A percentile compares a stretch with the other conserved stretches of the same genome.
phyloP scores from a whole-genome alignment of 495 filamentous ascomycete species.

The Daldinia caldariorum region DNA sequence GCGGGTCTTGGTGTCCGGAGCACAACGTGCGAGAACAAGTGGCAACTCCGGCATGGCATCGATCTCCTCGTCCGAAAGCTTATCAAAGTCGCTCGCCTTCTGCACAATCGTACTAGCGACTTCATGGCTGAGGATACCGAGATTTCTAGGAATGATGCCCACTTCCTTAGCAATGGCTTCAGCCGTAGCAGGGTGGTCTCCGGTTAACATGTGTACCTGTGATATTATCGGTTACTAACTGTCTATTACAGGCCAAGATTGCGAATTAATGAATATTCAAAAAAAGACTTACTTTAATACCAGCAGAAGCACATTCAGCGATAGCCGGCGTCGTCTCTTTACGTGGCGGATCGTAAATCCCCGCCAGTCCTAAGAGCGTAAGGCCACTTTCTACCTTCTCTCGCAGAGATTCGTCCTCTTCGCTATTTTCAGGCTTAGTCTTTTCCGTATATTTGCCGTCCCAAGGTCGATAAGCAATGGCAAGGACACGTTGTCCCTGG shows the following conservation, averaged over 20 bases:
- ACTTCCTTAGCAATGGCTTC: slow-evolving; percentile 79
- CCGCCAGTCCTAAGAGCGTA: slow-evolving; percentile 72
- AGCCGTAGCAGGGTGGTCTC: slow-evolving; percentile 79
- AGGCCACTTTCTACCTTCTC: slow-evolving; percentile 65
- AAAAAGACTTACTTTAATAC: slow-evolving; percentile 62
- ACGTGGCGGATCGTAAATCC: slow-evolving; percentile 79
- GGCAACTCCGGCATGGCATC: slow-evolving; percentile 67
- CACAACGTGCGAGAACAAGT: slow-evolving; percentile 72
- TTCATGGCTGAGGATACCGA: slow-evolving; percentile 60
- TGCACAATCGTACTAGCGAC: slow-evolving; percentile 66
- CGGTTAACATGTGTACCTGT: slow-evolving; percentile 78
- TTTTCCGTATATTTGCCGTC: slow-evolving; percentile 47
- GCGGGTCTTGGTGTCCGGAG: slow-evolving; percentile 71
- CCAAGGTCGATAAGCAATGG: slow-evolving; percentile 69
- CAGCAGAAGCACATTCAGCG: slow-evolving; percentile 70
- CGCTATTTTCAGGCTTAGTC: slow-evolving; percentile 17
- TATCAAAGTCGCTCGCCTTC: slow-evolving; percentile 73
- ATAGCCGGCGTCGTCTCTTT: slow-evolving; percentile 74
- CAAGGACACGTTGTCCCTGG: slow-evolving; percentile 82
- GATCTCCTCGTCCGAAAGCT: slow-evolving; percentile 66
- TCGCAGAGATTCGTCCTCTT: slow-evolving; percentile 50
- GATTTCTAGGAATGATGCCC: slow-evolving; percentile 73
- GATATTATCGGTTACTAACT: slow-evolving; percentile 8
- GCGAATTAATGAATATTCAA: neutral
- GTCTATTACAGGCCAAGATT: neutral